phyloP scores from a whole-genome alignment of 176 grass and related monocot genomes.

The Carex parvula region DNA sequence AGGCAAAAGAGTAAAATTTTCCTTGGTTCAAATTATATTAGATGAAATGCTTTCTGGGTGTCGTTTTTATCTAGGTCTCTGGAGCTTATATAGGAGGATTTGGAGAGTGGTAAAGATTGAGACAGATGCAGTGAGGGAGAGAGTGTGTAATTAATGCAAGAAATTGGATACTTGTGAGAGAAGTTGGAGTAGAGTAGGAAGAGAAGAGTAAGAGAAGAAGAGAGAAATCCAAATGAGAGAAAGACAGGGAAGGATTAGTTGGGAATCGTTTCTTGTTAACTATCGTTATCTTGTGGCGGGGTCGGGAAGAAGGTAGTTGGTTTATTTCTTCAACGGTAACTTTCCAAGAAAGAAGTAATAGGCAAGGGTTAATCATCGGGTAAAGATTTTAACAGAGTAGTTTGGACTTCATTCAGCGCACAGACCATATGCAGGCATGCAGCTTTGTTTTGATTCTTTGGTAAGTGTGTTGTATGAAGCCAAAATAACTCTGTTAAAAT shows the following conservation, averaged over 20 bases:
- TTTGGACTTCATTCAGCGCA: no score
- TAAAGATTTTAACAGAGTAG: no score
- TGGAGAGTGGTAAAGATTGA: not conserved
- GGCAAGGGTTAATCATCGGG: not conserved
- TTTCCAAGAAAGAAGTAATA: not conserved
- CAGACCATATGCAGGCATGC: no score
- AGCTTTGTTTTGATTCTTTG: no score
- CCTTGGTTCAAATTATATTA: constrained; percentile 7
- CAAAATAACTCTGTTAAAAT: no score
- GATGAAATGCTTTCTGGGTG: not conserved
- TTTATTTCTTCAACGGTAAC: constrained; percentile 12
- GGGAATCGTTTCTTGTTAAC: constrained; percentile 29
- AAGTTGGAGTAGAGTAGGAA: constrained; percentile 17
- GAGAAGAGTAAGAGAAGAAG: not conserved
- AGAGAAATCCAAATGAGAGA: not conserved
- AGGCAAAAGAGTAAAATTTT: not conserved
- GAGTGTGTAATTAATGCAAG: constrained; percentile 27
- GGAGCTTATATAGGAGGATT: constrained; percentile 42
- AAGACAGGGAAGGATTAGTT: not conserved
- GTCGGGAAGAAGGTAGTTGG: not conserved
- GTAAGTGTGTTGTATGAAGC: not conserved
- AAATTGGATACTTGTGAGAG: constrained; percentile 22
- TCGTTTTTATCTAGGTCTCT: constrained; percentile 9
- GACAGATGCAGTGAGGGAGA: constrained; percentile 10
- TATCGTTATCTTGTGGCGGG: constrained; percentile 25